Evolutionary conservation across 2,329 filamentous ascomycete genomes (phyloP).

Genomic region (Diplocarpon rosae): DNA sequence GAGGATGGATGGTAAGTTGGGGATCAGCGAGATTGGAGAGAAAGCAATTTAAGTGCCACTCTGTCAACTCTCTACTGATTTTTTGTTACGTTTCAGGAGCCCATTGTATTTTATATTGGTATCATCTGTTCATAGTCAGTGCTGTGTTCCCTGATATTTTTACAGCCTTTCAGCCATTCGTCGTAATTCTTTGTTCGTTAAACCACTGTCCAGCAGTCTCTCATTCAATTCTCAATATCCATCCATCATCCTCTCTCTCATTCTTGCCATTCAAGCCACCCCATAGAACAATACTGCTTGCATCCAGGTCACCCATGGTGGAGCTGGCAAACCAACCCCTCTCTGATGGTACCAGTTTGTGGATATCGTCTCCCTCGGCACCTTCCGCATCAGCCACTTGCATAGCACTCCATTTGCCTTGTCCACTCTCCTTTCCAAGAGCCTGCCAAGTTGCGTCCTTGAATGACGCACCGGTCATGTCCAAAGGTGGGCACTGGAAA

Average conservation of each 20-base stretch:
- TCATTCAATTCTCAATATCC: constrained; percentile 48
- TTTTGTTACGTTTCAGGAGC: no score
- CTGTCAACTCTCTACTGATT: neutral
- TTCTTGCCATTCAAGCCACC: constrained; percentile 45
- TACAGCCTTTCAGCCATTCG: neutral
- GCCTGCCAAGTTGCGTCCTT: constrained; percentile 43
- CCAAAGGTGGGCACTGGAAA: constrained; percentile 47
- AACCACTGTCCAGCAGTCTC: constrained; percentile 7
- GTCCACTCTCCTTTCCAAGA: constrained; percentile 41
- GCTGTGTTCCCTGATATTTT: neutral
- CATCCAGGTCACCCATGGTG: constrained; percentile 46
- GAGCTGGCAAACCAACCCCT: constrained; percentile 49
- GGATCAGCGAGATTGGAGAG: neutral
- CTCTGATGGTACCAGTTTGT: constrained; percentile 36
- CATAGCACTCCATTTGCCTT: constrained; percentile 48
- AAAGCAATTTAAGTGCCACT: constrained; percentile 7
- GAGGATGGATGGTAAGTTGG: neutral
- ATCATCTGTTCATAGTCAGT: no score
- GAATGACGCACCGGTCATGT: constrained; percentile 43
- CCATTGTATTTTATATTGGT: no score
- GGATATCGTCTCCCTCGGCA: constrained; percentile 34
- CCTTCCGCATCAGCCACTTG: constrained; percentile 36
- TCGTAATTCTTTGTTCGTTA: neutral
- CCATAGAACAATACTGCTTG: constrained; percentile 47
- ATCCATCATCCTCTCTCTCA: constrained; percentile 46